Percentiles rank a stretch among this genome's conserved stretches.
Conservation (phyloP, 2,329 filamentous ascomycete species). For the Fusarium nygamai region DNA sequence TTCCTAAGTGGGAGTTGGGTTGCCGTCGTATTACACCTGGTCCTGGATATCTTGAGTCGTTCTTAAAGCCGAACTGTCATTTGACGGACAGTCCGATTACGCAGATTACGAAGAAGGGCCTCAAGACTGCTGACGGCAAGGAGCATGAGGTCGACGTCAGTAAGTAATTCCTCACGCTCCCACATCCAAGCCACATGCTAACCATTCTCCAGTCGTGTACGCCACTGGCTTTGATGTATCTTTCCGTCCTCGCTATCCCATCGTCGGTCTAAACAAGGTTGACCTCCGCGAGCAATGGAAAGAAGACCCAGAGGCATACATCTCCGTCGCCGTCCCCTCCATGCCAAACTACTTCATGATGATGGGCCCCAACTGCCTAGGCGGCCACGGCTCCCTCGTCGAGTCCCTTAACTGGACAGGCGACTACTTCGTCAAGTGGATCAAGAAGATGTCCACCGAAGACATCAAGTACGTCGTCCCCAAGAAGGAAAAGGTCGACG, state of each 20-base stretch:
- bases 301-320: slow-evolving; percentile 44
- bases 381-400: slow-evolving; percentile 36
- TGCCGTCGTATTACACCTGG: slow-evolving; percentile 36
- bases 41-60: slow-evolving; percentile 35
- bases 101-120: slow-evolving; percentile 26
- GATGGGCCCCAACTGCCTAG: slow-evolving; percentile 39
- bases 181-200: background rate
- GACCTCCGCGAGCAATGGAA: slow-evolving; percentile 63
- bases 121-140: slow-evolving; percentile 33
- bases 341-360: slow-evolving; percentile 48
- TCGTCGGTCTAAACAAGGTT: slow-evolving; percentile 58
- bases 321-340: slow-evolving; percentile 44
- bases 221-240: slow-evolving; percentile 66
- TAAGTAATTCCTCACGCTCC: background rate
- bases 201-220: slow-evolving; percentile 54
- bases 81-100: slow-evolving; percentile 35
- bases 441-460: slow-evolving; percentile 37
- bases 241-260: slow-evolving; percentile 60
- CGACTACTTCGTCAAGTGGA: slow-evolving; percentile 40
- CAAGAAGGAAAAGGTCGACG: slow-evolving; percentile 37
- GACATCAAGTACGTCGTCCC: slow-evolving; percentile 36
- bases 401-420: slow-evolving; percentile 40
- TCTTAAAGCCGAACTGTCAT: slow-evolving; percentile 33
- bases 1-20: slow-evolving; percentile 37
- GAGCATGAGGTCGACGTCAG: slow-evolving; percentile 36